Base-by-base conservation (phyloP, 768 basidiomycete genomes). In the Leccinum incarnatum region DNA sequence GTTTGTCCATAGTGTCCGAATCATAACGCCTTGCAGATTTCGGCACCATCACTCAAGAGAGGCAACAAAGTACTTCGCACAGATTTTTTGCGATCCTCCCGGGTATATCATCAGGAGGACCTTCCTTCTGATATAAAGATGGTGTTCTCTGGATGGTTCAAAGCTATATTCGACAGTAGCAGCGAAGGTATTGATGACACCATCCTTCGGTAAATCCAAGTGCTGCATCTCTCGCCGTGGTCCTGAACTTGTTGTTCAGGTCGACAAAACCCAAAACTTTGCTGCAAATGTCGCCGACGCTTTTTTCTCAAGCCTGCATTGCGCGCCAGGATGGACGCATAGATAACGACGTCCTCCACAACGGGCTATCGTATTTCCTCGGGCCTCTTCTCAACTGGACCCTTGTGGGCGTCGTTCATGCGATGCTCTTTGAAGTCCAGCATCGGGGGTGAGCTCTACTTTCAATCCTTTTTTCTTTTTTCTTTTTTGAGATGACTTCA, bases 101-200 rank as follows among this genome's bases (percentile, higher is more conserved):
- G 75, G 37, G 70, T 80, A 10, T 74, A 80, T 51, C 68, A 76
- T 6, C 30, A 71, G 0, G 77, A 80, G 8, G 75, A 76, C 21
- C 69, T 83, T 10, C 71, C 77, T 17, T 63, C 62, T 30, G 81
- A 82, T 52, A 81, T 83, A 42, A 65, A 72, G 42, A 59, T 61
- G 45, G 78, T 79, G 19, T 83, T 84, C 61, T 67, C 72, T 34
- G 75, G 78, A 9, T 93, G 91, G 91, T 84, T 80, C 63, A 91
- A 90, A 66, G 87, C 88, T 0, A 75, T 93, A 27, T 93, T 93
- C 69, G 89, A 91, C 67, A 84, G 76, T 51, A 75, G 76, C 59
- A 91, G 83, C 62, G 91, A 93, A 69, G 91, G 91, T 1, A 92
- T 93, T 27, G 91, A 93, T 63, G 91, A 93, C 65, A 85, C 81